Evolutionary conservation across 2,329 filamentous ascomycete genomes (phyloP).

Genomic region (Colletotrichum sp.): DNA sequence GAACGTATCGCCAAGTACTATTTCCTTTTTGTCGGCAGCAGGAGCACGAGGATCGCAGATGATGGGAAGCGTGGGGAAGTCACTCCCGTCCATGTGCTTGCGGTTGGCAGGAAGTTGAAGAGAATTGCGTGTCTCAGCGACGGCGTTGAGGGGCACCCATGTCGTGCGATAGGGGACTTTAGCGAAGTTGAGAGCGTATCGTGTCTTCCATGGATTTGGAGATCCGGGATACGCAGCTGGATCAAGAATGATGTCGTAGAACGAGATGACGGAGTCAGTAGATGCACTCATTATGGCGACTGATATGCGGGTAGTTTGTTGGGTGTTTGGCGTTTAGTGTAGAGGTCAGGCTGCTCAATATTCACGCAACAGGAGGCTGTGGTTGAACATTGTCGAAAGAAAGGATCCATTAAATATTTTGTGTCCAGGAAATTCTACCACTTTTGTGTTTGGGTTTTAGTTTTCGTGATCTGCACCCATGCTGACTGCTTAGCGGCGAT

Average conservation of each 20-base stretch:
- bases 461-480: background rate
- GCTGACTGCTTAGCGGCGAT: background rate
- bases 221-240: background rate
- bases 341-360: background rate
- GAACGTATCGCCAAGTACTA: background rate
- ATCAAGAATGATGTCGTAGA: background rate
- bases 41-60: background rate
- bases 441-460: background rate
- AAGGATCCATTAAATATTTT: too few relatives aligned
- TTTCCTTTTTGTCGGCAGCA: background rate
- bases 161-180: background rate
- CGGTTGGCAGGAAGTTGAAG: background rate
- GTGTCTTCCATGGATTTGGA: background rate
- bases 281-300: background rate
- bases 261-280: background rate
- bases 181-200: background rate
- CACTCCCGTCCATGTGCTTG: background rate
- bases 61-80: background rate
- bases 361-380: too few relatives aligned
- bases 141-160: background rate
- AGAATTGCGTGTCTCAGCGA: background rate
- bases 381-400: too few relatives aligned
- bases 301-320: background rate
- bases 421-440: background rate
- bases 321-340: rapidly evolving